Evolutionary conservation across 345 rosid species (phyloP).

Genomic region (Salix caprea): DNA sequence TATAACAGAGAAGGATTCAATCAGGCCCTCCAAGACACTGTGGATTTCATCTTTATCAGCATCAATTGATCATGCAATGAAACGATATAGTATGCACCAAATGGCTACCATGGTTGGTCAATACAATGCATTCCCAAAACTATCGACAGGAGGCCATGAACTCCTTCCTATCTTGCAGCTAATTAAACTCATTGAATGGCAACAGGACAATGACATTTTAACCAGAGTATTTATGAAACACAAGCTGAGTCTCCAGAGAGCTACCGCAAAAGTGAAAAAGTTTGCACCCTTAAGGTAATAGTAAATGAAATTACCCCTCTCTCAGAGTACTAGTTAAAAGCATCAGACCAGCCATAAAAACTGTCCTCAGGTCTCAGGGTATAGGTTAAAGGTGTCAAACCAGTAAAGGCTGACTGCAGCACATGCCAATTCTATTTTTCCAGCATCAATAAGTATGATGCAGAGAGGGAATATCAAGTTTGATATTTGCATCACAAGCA

Average conservation of each 20-base stretch:
- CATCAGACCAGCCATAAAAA: background rate
- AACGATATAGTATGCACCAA: background rate
- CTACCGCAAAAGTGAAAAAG: background rate
- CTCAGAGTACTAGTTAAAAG: background rate
- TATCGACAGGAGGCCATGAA: background rate
- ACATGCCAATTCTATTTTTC: background rate
- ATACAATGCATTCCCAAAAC: background rate
- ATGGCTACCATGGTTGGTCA: background rate
- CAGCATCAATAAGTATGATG: background rate
- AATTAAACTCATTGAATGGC: background rate
- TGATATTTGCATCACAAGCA: background rate
- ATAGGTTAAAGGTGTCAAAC: background rate
- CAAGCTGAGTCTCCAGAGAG: background rate
- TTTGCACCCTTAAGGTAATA: background rate
- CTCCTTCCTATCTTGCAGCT: background rate
- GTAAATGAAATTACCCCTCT: background rate
- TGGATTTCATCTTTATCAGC: background rate
- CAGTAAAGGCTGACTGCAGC: background rate
- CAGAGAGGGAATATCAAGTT: background rate
- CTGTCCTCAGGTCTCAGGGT: background rate
- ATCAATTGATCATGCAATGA: background rate
- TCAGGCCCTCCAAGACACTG: too few species aligned
- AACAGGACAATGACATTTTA: background rate
- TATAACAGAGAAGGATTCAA: background rate
- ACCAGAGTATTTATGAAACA: background rate